Base-by-base conservation (phyloP, 345 rosid species). In the Populus simonii region DNA sequence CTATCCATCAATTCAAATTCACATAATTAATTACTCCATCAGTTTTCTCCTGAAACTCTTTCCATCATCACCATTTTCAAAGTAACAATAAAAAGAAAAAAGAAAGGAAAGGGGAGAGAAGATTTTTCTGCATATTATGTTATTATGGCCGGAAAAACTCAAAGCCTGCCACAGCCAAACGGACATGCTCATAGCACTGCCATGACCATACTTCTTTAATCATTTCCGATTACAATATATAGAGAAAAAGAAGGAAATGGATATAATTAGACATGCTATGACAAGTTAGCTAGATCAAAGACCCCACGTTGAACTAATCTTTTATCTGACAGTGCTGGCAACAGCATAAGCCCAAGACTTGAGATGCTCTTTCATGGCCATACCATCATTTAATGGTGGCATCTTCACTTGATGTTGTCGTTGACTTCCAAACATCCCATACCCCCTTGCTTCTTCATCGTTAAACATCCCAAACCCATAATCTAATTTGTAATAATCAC, bases 351-450 rank as follows among this genome's bases (percentile, higher is more conserved):
- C 92, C 94, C 92, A 89, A 13, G 87, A 86, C 77, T 81, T 89
- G 78, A 90, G 89, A 31, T 87, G 90, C 76, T 86, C 80, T 74
- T 88, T 89, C 94, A 90, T 90, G 84, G 90, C 92, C 74, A 84
- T 35, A 12, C 86, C 85, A 57, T 90, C 90, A 70, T 85, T 70
- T 35, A 86, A 71, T 27, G 93, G 84, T 3, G 90, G 93, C 86
- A 88, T 87, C 74, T 82, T 80, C 78, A 33, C 73, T 6, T 49
- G 66, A 39, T 71, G 23, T 1, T 47, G n/a, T 61, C 36, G 51
- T 38, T 25, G 22, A 10, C 63, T 41, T 70, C 59, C 39, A 35
- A 61, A 35, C n/a, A 25, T 77, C 43, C 72, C 68, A n/a, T 41
- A 23, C 36, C 73, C 70, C 9, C 47, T 59, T 17, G 36, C 20